Base-by-base conservation (phyloP, 805 yeast species). In the Nakazawaea pomicola region DNA sequence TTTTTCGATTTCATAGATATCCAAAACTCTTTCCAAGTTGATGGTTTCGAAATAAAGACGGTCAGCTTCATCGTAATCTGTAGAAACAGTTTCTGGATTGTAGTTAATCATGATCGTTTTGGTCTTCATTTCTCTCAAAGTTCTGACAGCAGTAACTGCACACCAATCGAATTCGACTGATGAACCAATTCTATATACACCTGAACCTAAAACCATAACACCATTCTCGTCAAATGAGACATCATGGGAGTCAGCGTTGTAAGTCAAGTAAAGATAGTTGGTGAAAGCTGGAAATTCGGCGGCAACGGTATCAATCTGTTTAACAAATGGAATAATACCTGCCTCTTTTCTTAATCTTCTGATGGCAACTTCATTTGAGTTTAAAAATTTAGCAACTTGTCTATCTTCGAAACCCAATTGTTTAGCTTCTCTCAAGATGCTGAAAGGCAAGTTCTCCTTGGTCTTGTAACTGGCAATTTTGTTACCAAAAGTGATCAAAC, bases 161-260 rank as follows among this genome's bases (percentile, higher is more conserved):
- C 99, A 91, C 97, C 98, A 91, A 69, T 91, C 99, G 60, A 91
- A 91, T 67, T 91, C 99, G 47, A 91, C 99, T 23, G 98, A 91
- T 5, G 98, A 93, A 55, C 99, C 99, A 60, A 91, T 91, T 70
- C 99, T 81, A 76, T 91, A 91, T 33, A 93, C 99, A 75, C 99
- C 99, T 4, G 97, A 89, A 51, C 98, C 98, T 46, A 91, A 72
- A 32, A 91, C 99, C 85, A 91, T 86, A 38, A 85, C 83, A 62
- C 97, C 97, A 49, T 89, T 80, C 50, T 91, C 97, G 51, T 89
- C 80, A 58, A 91, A 93, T n/a, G 70, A 60, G 46, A 93, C 78
- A 65, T 91, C 99, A 51, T 84, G 82, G 27, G 83, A 67, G 52
- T 85, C 89, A 36, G 96, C 98, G 58, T 87, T 90, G 70, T 93